A percentile compares a stretch with the other conserved stretches of the same genome.
These are phyloP conservation scores for Phoma sp. DNA, from an alignment of 2,329 filamentous ascomycete species.

Conservation along the genomic window DNA sequence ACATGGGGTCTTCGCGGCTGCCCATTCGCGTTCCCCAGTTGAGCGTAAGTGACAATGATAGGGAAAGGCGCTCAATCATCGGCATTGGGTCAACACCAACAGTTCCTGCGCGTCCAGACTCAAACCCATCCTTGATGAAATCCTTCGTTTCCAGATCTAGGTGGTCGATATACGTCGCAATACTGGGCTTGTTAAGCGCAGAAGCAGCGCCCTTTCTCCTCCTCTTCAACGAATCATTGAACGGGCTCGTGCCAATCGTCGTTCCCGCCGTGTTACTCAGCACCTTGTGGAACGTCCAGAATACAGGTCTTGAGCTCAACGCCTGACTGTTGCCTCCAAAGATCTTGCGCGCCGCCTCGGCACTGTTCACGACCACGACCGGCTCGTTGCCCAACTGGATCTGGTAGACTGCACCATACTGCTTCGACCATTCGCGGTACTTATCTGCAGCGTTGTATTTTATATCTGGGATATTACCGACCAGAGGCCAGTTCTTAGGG, in stretches of 20 bases:
- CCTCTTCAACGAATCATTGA: slow-evolving; percentile 69
- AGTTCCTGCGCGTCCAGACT: slow-evolving; percentile 63
- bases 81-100: slow-evolving; percentile 69
- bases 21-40: slow-evolving; percentile 71
- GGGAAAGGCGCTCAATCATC: slow-evolving; percentile 70
- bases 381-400: slow-evolving; percentile 57
- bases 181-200: slow-evolving; percentile 70
- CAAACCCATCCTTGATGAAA: slow-evolving; percentile 67
- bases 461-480: slow-evolving; percentile 54
- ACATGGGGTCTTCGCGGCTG: slow-evolving; percentile 66
- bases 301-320: slow-evolving; percentile 52
- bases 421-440: slow-evolving; percentile 53
- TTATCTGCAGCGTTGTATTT: slow-evolving; percentile 53
- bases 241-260: slow-evolving; percentile 73
- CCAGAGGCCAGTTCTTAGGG: slow-evolving; percentile 49
- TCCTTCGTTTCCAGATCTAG: slow-evolving; percentile 69
- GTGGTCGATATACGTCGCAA: slow-evolving; percentile 68
- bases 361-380: slow-evolving; percentile 54
- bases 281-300: slow-evolving; percentile 60
- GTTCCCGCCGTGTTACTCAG: slow-evolving; percentile 71
- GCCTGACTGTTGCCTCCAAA: slow-evolving; percentile 54
- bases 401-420: slow-evolving; percentile 54
- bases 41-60: slow-evolving; percentile 69
- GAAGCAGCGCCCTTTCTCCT: slow-evolving; percentile 70
- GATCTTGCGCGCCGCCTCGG: slow-evolving; percentile 50